These are phyloP conservation scores for Aethionema arabicum DNA, from an alignment of 345 rosid genomes.

Conservation along the genomic window DNA sequence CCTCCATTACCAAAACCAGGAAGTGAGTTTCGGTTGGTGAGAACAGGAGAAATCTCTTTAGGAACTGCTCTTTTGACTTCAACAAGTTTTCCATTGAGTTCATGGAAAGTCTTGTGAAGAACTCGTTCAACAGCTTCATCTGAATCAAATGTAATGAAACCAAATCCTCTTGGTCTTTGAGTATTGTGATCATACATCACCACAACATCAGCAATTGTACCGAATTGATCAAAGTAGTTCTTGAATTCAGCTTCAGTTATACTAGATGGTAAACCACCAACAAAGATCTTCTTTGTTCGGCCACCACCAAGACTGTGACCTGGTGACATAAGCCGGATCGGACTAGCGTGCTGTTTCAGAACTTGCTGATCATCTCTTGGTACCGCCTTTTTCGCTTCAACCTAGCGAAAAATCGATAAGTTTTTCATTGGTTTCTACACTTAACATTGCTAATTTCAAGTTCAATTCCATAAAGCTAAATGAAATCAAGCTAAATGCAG, in stretches of 20 bases:
- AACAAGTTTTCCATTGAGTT: conserved; percentile 93
- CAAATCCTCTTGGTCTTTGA: conserved; percentile 97
- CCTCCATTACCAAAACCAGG: conserved; percentile 62
- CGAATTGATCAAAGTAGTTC: conserved; percentile 86
- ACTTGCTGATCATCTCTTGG: conserved; percentile 86
- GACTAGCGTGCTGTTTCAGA: conserved; percentile 49
- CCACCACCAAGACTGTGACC: conserved; percentile 24
- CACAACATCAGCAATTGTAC: conserved; percentile 81
- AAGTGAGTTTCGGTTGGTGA: conserved; percentile 60
- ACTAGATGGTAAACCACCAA: conserved; percentile 82
- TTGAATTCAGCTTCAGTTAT: conserved; percentile 72
- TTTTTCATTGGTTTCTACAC: neutral
- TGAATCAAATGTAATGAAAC: conserved; percentile 91
- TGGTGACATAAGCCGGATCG: conserved; percentile 44
- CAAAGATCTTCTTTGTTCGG: conserved; percentile 82
- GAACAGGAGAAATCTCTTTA: conserved; percentile 72
- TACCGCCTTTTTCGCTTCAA: conserved; percentile 96
- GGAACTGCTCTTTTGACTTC: conserved; percentile 99
- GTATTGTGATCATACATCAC: conserved; percentile 99
- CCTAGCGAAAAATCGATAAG: conserved; percentile 46
- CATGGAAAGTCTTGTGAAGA: conserved; percentile 86
- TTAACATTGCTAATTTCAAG: no score
- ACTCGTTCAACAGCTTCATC: conserved; percentile 94
- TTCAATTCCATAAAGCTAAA: no score
- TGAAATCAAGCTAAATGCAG: no score